Base-by-base conservation (phyloP, 2,329 filamentous ascomycete species). In the Zymoseptoria ardabiliae region DNA sequence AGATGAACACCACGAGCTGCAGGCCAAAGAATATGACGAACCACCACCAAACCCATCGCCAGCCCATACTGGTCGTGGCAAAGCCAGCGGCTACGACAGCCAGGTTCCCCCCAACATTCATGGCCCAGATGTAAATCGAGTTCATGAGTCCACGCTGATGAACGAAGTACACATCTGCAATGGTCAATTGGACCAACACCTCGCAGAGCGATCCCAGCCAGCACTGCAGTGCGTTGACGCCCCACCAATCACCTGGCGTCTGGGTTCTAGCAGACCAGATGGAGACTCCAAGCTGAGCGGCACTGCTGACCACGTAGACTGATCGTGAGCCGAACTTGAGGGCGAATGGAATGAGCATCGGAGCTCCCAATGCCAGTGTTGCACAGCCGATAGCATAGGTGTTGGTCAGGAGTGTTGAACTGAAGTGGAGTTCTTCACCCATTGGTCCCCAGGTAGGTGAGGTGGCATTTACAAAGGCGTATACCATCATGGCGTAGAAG, bases 121-220 rank as follows among this genome's bases (percentile, higher is more conserved):
- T 72, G 48, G 75, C 72, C 60, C 72, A 76, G 58, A 78, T 68
- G 60, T 79, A 82, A 10, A 79, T 71, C 0, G 69, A 71, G 59
- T 82, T 83, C 75, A 78, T 77, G 1, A 72, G 67, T 0, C 75
- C 76, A 35, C 76, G 71, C 62, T 78, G 72, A 63, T 79, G 77
- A 13, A 78, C 74, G 57, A 77, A 79, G 65, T 74, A 78, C 13
- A 78, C 59, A 59, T 79, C 77, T 1, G 71, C 74, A 41, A 78
- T 74, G 0, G 78, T 82, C 65, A 78, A 79, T 68, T 81, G 80
- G 4, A 83, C 79, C 5, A 83, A 69, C 2, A 80, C 75, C 64
- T 83, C 81, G 58, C 77, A 78, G 0, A 80, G 76, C 0, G 77
- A 75, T 2, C 79, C 79, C 2, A 74, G 67, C 20, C 79, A 69